Conservation (phyloP, 345 rosid species). For the Citrus cavaleriei region DNA sequence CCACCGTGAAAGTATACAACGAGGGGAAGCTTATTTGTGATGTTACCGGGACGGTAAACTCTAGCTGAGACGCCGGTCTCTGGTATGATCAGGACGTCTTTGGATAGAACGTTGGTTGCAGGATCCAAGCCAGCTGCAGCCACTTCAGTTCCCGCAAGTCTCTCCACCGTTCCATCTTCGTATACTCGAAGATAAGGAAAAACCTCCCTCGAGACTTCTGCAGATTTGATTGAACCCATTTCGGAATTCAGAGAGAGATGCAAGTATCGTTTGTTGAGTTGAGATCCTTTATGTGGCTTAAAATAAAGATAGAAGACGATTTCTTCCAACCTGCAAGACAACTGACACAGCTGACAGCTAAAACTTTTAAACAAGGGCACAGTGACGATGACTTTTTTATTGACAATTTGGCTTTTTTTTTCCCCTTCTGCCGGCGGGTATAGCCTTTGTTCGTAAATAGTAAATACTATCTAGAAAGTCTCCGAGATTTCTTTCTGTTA, state of each 20-base stretch:
- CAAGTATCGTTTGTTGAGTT: not conserved
- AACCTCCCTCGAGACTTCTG: constrained; percentile 41
- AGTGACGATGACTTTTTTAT: not conserved
- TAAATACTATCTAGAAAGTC: no score
- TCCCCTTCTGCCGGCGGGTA: no score
- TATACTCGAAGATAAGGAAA: constrained; percentile 57
- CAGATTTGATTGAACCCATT: constrained; percentile 37
- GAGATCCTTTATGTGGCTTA: not conserved
- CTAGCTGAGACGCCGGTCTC: constrained; percentile 54
- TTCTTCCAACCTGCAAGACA: not conserved
- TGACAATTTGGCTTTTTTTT: no score
- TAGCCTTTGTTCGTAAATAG: no score
- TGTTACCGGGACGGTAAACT: constrained; percentile 46
- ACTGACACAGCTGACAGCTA: not conserved
- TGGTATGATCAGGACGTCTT: constrained; percentile 51
- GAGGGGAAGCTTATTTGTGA: constrained; percentile 49
- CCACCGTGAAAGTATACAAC: constrained; percentile 83
- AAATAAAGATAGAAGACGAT: not conserved
- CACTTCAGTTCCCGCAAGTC: constrained; percentile 52
- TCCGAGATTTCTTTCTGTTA: no score
- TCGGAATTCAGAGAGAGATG: not conserved
- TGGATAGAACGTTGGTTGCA: constrained; percentile 51
- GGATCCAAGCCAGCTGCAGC: constrained; percentile 55
- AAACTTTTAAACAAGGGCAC: not conserved
- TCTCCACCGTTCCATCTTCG: constrained; percentile 56